Conservation (phyloP, 2,329 filamentous ascomycete species). For the Penicillium sumatraense region DNA sequence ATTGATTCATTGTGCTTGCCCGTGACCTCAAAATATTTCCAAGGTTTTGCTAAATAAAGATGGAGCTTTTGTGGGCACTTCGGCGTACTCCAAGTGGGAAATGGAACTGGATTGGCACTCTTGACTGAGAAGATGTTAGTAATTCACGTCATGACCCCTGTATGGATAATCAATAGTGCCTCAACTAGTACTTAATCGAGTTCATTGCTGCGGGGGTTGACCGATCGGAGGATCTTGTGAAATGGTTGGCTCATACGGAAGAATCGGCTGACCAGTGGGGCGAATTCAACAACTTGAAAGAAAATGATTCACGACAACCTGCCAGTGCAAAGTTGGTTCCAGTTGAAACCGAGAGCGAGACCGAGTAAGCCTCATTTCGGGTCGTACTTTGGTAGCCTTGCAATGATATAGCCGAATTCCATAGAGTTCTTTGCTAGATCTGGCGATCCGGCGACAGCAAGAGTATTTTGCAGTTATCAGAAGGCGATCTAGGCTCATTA, state of each 20-base stretch:
- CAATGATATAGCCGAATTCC: no score
- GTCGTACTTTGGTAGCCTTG: no score
- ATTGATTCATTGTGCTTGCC: not conserved
- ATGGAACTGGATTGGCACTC: not conserved
- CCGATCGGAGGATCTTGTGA: not conserved
- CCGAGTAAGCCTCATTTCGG: not conserved
- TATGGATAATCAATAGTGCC: not conserved
- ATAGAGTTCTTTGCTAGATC: no score
- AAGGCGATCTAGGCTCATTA: no score
- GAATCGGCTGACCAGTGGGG: not conserved
- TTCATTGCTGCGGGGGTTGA: not conserved
- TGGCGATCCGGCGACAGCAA: no score
- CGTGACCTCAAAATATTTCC: not conserved
- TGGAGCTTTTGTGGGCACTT: not conserved
- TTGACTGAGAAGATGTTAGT: not conserved
- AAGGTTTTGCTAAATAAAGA: not conserved
- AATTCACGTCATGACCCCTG: not conserved
- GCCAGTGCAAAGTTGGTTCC: not conserved
- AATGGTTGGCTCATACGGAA: not conserved
- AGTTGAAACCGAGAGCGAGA: not conserved
- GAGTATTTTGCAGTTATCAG: no score
- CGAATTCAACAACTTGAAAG: not conserved
- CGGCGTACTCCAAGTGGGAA: not conserved
- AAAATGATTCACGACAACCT: not conserved
- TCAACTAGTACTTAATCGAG: not conserved